Conservation (phyloP, 2,329 filamentous ascomycete species). For the Davidsoniella neocaledoniae region DNA sequence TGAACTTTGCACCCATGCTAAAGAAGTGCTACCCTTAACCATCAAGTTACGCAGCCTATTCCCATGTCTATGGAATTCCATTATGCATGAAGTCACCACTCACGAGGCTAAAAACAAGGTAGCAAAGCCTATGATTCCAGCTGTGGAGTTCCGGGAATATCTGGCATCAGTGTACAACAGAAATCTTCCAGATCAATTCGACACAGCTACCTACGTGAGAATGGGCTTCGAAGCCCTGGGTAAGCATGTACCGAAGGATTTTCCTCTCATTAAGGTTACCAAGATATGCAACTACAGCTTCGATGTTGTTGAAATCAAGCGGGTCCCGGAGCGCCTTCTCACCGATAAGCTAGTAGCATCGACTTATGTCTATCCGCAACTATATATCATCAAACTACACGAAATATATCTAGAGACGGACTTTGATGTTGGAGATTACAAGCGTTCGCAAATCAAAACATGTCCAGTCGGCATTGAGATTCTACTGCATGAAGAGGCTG, state of each 20-base stretch:
- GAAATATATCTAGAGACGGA: conserved; percentile 31
- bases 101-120: neutral
- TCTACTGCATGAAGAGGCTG: conserved; percentile 46
- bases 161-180: no score
- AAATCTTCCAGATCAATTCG: neutral
- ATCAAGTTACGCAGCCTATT: conserved; percentile 33
- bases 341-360: neutral
- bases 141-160: neutral
- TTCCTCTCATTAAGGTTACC: neutral
- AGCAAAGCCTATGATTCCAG: neutral
- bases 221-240: neutral
- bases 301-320: conserved; percentile 1
- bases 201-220: conserved; percentile 1
- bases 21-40: conserved; percentile 47
- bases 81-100: conserved; percentile 33
- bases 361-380: neutral
- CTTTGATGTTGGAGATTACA: conserved; percentile 22
- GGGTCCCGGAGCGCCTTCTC: neutral
- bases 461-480: conserved; percentile 15
- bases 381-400: conserved; percentile 2
- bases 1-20: conserved; percentile 47
- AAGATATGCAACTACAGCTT: neutral
- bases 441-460: neutral
- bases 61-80: conserved; percentile 62
- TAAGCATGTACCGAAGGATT: neutral